Conservation (phyloP, 352 stramenopile species). For the Peronospora belbahrii region DNA sequence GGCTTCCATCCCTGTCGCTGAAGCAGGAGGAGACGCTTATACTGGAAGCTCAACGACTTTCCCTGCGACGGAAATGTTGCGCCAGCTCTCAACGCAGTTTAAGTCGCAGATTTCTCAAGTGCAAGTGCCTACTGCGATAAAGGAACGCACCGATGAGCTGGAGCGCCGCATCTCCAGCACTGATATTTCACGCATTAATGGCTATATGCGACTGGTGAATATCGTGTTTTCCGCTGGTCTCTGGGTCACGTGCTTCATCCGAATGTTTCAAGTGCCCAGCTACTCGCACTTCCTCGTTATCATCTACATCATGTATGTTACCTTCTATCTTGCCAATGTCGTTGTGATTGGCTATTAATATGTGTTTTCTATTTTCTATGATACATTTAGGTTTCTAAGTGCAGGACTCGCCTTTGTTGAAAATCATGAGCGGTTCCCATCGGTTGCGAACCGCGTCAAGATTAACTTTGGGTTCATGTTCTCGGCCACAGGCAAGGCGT, state of each 20-base stretch:
- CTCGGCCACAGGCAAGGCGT: slow-evolving; percentile 70
- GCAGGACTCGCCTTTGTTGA: slow-evolving; percentile 69
- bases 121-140: slow-evolving; percentile 58
- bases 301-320: slow-evolving; percentile 74
- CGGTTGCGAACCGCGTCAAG: slow-evolving; percentile 70
- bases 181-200: slow-evolving; percentile 81
- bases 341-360: neutral
- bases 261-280: slow-evolving; percentile 61
- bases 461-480: slow-evolving; percentile 88
- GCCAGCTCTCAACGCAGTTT: slow-evolving; percentile 27
- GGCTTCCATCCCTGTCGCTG: neutral
- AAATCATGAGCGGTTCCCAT: slow-evolving; percentile 80
- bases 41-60: neutral
- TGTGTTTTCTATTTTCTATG: too few relatives aligned
- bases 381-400: slow-evolving; percentile 43
- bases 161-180: slow-evolving; percentile 62
- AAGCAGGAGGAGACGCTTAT: neutral
- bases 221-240: slow-evolving; percentile 53
- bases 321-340: neutral
- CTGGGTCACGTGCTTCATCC: slow-evolving; percentile 66
- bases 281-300: slow-evolving; percentile 83
- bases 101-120: slow-evolving; percentile 36
- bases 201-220: slow-evolving; percentile 81
- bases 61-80: slow-evolving; percentile 14
- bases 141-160: slow-evolving; percentile 63